Evolutionary conservation across 495 filamentous ascomycete species (phyloP), one percentile per base, ranked within the genome.

Genomic region (Tuber borchii): DNA sequence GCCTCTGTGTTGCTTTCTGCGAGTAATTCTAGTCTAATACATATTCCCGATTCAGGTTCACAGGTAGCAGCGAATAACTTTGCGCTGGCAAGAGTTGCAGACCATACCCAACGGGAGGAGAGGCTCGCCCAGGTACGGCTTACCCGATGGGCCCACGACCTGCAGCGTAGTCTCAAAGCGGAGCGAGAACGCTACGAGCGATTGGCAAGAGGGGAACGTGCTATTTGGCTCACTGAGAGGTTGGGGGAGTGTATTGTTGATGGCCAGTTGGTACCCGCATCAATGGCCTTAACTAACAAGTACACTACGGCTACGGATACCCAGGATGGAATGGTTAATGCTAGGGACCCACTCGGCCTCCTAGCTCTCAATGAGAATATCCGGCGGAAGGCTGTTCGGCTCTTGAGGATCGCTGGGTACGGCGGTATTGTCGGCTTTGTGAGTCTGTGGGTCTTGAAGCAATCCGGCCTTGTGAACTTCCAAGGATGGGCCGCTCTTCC

Each of bases 121-220:
- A 87, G 86, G 17, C 84, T 92, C n/a, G 91, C 93, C 6, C 92
- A 93, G 80, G 88, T 97, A 39, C 88, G 91, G 31, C 86, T 97
- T 19, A 91, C 91, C 10, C 92, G 94, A 80, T 99, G 95, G 95
- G 95, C 95, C 16, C 87, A 90, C 1, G 93, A 97, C 81, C 87
- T 99, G 0, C 94, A 97, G 81, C 90, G 89, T 70, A 94, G 92
- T 78, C 85, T 97, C 8, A 88, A 91, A 39, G 91, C 93, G 65
- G 95, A 99, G 83, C 90, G 93, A 16, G 89, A 90, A 37, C 86
- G 92, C 82, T 97, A 93, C 75, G 90, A 92, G 68, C 85, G 88
- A 3, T 86, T 96, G 1, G 89, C 90, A 12, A 86, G 88, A 8
- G 88, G 87, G n/a, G 93, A 97, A 77, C 87, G 92, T 42, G 91